These are phyloP conservation scores for Barbarea vulgaris DNA, from an alignment of 345 rosid species.

Conservation along the genomic window DNA sequence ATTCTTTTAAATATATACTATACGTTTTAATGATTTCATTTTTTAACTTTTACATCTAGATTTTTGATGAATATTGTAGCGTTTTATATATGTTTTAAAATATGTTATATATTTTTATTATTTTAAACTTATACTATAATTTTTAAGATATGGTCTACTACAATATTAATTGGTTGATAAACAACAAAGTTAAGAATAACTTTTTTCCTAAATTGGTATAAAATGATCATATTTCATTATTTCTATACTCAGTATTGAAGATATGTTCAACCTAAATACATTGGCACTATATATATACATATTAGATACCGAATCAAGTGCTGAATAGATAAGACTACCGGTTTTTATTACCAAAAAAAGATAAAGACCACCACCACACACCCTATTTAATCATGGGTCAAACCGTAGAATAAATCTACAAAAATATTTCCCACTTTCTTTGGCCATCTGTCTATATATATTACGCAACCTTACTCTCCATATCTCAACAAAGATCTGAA, in stretches of 20 bases:
- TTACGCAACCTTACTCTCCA: conserved; percentile 26
- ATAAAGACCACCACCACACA: not conserved
- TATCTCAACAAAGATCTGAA: not conserved
- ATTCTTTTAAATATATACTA: no score
- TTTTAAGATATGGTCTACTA: not conserved
- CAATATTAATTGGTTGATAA: not conserved
- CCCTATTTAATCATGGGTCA: conserved; percentile 11
- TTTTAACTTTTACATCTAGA: not conserved
- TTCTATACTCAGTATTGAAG: not conserved
- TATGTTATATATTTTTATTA: not conserved
- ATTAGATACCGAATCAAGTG: conserved; percentile 22
- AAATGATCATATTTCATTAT: not conserved
- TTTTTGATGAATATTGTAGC: not conserved
- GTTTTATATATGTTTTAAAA: not conserved
- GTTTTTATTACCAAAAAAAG: conserved; percentile 21
- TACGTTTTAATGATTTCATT: not conserved
- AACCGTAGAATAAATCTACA: conserved; percentile 28
- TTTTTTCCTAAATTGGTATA: not conserved
- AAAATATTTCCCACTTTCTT: conserved; percentile 29
- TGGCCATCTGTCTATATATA: conserved; percentile 24
- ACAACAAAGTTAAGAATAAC: not conserved
- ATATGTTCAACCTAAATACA: not conserved
- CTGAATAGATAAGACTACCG: conserved; percentile 17
- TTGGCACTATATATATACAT: not conserved
- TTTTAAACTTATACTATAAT: not conserved